Conservation (phyloP, 2,329 filamentous ascomycete species). For the Cercospora brassicicola region DNA sequence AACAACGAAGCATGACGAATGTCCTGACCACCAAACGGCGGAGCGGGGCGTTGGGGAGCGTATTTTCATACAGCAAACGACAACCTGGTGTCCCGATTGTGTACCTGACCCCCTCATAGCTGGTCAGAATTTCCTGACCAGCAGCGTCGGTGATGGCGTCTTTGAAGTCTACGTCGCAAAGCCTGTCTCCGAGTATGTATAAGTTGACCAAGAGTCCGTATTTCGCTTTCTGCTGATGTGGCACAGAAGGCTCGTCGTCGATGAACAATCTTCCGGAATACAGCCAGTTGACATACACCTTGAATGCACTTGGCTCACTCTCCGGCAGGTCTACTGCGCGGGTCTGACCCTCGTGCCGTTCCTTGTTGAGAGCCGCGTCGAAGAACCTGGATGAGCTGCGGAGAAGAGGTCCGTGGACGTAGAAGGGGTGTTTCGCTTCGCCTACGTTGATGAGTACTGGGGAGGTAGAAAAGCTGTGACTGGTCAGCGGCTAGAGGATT, state of each 20-base stretch:
- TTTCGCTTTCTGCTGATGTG: not conserved
- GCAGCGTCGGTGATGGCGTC: conserved; percentile 15
- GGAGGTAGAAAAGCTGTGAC: conserved; percentile 3
- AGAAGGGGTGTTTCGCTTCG: not conserved
- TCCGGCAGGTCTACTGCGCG: not conserved
- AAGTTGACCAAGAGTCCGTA: not conserved
- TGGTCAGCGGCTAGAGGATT: not conserved
- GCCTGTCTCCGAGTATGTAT: conserved; percentile 16
- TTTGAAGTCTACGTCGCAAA: conserved; percentile 19
- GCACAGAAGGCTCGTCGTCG: not conserved
- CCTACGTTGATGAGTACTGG: conserved; percentile 18
- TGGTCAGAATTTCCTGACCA: not conserved
- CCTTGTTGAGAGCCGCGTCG: conserved; percentile 1
- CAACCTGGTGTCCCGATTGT: too few relatives aligned
- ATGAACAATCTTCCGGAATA: not conserved
- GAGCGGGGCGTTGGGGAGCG: not conserved
- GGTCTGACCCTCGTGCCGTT: not conserved
- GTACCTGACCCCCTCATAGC: not conserved
- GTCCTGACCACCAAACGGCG: not conserved
- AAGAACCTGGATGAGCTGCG: conserved; percentile 2
- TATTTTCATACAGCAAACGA: not conserved
- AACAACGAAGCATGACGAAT: too few relatives aligned
- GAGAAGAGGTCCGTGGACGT: conserved; percentile 6
- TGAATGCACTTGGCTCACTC: not conserved
- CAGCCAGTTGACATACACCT: conserved; percentile 1